Conservation (phyloP, 2,329 filamentous ascomycete genomes). For the Colletotrichum somersetense region DNA sequence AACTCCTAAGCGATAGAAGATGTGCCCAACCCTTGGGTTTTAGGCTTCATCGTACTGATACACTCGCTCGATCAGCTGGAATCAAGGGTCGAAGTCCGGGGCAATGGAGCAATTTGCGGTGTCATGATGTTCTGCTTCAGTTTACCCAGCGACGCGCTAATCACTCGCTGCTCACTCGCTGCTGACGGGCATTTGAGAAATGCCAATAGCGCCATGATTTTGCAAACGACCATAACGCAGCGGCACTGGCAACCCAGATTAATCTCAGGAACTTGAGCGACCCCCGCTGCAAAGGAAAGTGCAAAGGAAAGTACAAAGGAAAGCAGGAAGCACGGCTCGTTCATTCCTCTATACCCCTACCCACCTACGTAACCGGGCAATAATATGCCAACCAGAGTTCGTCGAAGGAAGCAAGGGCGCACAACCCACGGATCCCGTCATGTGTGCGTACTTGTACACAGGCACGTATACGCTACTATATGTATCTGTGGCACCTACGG, state of each 20-base stretch:
- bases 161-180: neutral
- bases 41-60: no score
- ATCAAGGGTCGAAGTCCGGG: neutral
- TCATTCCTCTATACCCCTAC: neutral
- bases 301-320: neutral
- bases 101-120: neutral
- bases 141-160: no score
- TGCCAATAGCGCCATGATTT: neutral
- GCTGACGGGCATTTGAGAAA: neutral
- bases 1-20: neutral
- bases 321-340: conserved; percentile 10
- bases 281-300: neutral
- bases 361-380: conserved; percentile 19
- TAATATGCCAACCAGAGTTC: conserved; percentile 14
- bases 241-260: neutral
- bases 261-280: neutral
- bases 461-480: no score
- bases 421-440: conserved; percentile 12
- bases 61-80: neutral
- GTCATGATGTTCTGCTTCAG: neutral
- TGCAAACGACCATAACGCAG: neutral
- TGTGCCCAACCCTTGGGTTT: neutral
- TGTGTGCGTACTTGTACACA: neutral
- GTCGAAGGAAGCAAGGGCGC: neutral
- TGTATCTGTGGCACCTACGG: no score